Percentiles rank a stretch among this genome's conserved stretches.
These are phyloP conservation scores for Chaetoceros tenuissimus DNA, from an alignment of 108 stramenopile species.

Conservation along the genomic window DNA sequence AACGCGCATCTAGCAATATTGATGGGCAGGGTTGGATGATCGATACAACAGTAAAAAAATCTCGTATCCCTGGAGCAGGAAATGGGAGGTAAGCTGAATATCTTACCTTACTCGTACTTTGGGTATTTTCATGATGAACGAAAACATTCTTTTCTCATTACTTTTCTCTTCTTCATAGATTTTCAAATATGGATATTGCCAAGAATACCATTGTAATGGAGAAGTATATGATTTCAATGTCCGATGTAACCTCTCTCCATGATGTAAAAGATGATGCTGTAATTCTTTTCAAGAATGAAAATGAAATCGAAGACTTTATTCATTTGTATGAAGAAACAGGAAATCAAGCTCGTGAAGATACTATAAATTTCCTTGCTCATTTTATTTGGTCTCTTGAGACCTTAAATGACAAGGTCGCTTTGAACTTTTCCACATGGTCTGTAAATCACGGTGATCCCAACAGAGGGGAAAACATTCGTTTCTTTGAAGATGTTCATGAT, in stretches of 20 bases:
- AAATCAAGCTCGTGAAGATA: neutral
- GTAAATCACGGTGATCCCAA: neutral
- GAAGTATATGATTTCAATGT: neutral
- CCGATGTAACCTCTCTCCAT: neutral
- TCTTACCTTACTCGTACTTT: too few relatives aligned
- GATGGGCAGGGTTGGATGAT: too few relatives aligned
- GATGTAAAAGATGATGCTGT: neutral
- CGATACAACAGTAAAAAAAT: too few relatives aligned
- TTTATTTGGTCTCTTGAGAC: neutral
- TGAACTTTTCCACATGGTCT: neutral
- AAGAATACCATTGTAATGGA: neutral
- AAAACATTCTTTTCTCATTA: neutral
- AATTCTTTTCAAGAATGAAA: neutral
- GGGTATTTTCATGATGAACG: too few relatives aligned
- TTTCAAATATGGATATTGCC: neutral
- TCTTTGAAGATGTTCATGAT: neutral
- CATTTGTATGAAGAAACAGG: neutral
- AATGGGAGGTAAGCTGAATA: too few relatives aligned
- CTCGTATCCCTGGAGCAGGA: too few relatives aligned
- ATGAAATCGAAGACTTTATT: neutral
- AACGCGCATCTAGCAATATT: too few relatives aligned
- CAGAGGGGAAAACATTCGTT: neutral
- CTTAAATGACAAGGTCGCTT: neutral
- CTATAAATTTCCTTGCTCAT: neutral
- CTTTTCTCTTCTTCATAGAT: neutral